Conservation (phyloP, 2,329 filamentous ascomycete genomes). For the Sodiomyces alkalinus region DNA sequence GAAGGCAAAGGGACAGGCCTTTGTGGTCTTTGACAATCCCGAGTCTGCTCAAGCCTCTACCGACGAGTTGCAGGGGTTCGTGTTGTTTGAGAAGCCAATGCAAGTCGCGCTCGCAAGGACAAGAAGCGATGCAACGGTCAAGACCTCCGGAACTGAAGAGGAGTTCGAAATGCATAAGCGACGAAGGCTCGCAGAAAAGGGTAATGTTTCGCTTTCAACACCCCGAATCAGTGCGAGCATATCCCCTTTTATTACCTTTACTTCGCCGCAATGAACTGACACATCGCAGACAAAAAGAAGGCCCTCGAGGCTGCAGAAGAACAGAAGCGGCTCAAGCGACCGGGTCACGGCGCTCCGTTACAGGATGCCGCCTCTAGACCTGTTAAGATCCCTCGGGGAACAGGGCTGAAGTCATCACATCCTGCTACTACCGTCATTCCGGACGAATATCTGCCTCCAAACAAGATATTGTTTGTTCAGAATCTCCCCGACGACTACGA, state of each 20-base stretch:
- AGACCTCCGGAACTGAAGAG: constrained; percentile 56
- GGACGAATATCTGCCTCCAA: constrained; percentile 95
- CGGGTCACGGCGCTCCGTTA: constrained; percentile 26
- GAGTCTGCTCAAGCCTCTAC: constrained; percentile 70
- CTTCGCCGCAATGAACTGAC: neutral
- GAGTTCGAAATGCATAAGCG: constrained; percentile 80
- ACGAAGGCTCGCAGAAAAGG: constrained; percentile 74
- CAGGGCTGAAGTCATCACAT: constrained; percentile 63
- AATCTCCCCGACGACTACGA: constrained; percentile 81
- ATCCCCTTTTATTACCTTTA: constrained; percentile 1
- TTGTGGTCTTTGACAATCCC: constrained; percentile 76
- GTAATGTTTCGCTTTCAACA: constrained; percentile 33
- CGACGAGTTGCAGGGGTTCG: constrained; percentile 82
- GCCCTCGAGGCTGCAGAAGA: constrained; percentile 67
- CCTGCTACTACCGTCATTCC: constrained; percentile 60
- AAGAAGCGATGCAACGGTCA: constrained; percentile 75
- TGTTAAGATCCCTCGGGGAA: constrained; percentile 53
- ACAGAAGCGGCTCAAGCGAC: constrained; percentile 60
- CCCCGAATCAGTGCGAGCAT: neutral
- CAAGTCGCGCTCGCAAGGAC: constrained; percentile 67
- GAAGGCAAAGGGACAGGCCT: constrained; percentile 88
- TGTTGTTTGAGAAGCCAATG: constrained; percentile 86
- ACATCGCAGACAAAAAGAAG: constrained; percentile 52
- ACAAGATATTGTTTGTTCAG: constrained; percentile 91
- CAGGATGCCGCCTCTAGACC: constrained; percentile 38